phyloP scores from a whole-genome alignment of 106 monocot species.

The Dendrobium nobile region DNA sequence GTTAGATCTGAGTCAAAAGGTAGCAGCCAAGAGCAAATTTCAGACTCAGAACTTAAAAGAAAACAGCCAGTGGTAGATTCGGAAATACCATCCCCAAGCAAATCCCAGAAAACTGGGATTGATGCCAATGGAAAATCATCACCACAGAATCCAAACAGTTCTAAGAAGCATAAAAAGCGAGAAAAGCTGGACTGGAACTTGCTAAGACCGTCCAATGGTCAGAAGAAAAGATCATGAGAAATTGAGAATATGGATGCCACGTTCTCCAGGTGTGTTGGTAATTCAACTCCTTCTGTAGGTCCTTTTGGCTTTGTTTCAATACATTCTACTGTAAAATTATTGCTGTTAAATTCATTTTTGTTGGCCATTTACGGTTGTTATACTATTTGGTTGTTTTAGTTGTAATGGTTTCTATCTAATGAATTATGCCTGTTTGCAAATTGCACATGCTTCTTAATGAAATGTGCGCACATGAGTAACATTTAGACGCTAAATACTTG shows the following conservation, averaged over 20 bases:
- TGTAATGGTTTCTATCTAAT: background rate
- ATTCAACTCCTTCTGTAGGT: background rate
- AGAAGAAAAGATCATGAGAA: constrained; percentile 13
- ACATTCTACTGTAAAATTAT: background rate
- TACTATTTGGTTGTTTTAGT: background rate
- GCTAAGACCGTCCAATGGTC: constrained; percentile 35
- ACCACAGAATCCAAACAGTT: constrained; percentile 17
- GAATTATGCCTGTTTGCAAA: too few species aligned
- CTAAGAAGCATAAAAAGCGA: constrained; percentile 33
- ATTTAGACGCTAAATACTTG: too few species aligned
- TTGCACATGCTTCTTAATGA: too few species aligned
- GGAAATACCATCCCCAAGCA: constrained; percentile 16
- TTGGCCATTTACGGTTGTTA: background rate
- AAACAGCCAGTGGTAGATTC: constrained; percentile 30
- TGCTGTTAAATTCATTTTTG: background rate
- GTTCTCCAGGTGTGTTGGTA: background rate
- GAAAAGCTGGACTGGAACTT: constrained; percentile 49
- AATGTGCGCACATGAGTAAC: too few species aligned
- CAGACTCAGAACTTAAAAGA: constrained; percentile 40
- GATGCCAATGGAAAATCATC: constrained; percentile 19
- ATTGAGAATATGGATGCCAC: background rate
- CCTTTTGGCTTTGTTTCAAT: background rate
- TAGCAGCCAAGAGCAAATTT: constrained; percentile 8
- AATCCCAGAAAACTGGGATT: constrained; percentile 9
- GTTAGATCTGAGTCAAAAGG: constrained; percentile 10